Conservation (phyloP, 2,329 filamentous ascomycete genomes). For the Cladobotryum protrusum region DNA sequence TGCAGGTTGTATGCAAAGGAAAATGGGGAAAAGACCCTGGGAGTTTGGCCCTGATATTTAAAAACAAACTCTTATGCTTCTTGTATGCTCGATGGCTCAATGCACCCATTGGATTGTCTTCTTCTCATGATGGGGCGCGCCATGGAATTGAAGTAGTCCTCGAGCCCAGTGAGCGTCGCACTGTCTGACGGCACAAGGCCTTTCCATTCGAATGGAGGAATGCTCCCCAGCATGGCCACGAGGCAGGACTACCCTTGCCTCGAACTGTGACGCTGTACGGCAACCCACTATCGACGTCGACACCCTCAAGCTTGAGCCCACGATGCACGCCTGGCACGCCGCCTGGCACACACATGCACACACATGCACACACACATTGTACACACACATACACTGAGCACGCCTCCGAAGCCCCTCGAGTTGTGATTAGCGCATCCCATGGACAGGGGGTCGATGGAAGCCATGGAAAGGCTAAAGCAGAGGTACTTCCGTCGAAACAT, state of each 20-base stretch:
- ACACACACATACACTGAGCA: no score
- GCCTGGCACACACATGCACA: background rate
- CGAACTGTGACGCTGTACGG: background rate
- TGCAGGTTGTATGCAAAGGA: no score
- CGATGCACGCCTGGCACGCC: background rate
- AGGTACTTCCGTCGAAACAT: constrained; percentile 12
- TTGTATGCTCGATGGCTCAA: no score
- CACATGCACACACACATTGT: background rate
- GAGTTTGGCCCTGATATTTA: no score
- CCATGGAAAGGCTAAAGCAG: constrained; percentile 1
- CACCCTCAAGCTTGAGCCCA: background rate
- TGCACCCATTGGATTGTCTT: no score
- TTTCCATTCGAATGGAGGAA: background rate
- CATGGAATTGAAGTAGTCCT: background rate
- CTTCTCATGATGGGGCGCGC: background rate
- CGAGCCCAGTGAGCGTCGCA: constrained; percentile 11
- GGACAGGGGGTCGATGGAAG: background rate
- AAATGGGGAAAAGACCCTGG: no score
- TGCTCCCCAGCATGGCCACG: background rate
- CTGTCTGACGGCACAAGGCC: constrained; percentile 14
- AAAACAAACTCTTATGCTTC: no score
- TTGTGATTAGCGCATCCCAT: no score
- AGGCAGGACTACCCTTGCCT: background rate
- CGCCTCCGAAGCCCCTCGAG: no score
- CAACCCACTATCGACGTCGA: background rate